phyloP scores from a whole-genome alignment of 176 grass and related monocot species.

The Phoenix dactylifera region DNA sequence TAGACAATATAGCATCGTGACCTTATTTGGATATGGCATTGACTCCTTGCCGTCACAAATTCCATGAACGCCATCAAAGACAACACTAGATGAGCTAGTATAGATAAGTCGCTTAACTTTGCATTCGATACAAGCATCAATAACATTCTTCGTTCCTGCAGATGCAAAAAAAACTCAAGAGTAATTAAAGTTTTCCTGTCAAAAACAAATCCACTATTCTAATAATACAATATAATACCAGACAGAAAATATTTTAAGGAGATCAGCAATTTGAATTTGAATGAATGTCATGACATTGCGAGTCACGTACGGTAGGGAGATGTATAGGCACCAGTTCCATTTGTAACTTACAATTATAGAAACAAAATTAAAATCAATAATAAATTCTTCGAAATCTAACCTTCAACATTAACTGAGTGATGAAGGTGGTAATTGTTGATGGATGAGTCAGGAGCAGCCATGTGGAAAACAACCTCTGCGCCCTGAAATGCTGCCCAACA shows the following conservation, averaged over 20 bases:
- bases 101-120: conserved; percentile 93
- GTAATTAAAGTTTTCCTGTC: too few relatives aligned
- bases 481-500: conserved; percentile 65
- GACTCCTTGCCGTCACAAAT: conserved; percentile 85
- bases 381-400: conserved; percentile 25
- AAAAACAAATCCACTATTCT: too few relatives aligned
- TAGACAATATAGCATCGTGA: conserved; percentile 17
- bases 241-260: too few relatives aligned
- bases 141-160: conserved; percentile 89
- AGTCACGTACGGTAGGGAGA: too few relatives aligned
- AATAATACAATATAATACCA: too few relatives aligned
- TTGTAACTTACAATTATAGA: background rate
- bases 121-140: conserved; percentile 69
- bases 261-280: too few relatives aligned
- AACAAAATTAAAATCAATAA: background rate
- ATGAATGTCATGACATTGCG: too few relatives aligned
- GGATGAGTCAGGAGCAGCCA: conserved; percentile 98
- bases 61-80: conserved; percentile 89
- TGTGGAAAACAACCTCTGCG: conserved; percentile 88
- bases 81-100: conserved; percentile 94
- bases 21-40: conserved; percentile 82
- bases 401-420: conserved; percentile 92
- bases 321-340: too few relatives aligned
- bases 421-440: conserved; percentile 98
- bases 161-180: conserved; percentile 1